Percentiles rank a stretch among this genome's conserved stretches.
phyloP scores from a whole-genome alignment of 345 rosid genomes.

The Lepidium africanum region DNA sequence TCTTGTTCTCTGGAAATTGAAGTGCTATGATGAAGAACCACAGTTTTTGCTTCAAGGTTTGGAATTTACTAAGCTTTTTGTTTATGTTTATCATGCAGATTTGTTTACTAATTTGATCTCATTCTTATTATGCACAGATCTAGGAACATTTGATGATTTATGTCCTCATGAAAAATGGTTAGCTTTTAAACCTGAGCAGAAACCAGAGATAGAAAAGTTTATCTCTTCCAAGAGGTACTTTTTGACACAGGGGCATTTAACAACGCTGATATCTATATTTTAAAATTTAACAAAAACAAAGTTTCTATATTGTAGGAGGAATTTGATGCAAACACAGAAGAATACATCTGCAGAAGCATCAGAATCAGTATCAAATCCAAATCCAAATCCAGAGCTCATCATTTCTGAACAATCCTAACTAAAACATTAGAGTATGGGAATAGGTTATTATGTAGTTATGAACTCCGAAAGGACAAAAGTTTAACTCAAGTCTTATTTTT shows the following conservation, averaged over 20 bases:
- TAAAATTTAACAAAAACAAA: too few species aligned
- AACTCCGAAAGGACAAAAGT: background rate
- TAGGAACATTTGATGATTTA: slow-evolving; percentile 27
- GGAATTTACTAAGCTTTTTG: background rate
- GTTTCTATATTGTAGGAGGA: slow-evolving; percentile 12
- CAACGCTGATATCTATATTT: background rate
- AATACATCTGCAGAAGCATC: background rate
- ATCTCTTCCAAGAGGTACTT: slow-evolving; percentile 42
- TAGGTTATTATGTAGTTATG: background rate
- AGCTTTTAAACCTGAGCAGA: slow-evolving; percentile 44
- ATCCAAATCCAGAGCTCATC: background rate
- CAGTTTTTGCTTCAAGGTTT: slow-evolving; percentile 69
- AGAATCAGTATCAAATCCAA: background rate
- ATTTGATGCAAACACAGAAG: background rate
- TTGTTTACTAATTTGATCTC: background rate
- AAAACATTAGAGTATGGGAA: background rate
- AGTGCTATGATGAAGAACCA: slow-evolving; percentile 30
- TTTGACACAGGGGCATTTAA: background rate
- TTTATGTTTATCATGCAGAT: background rate
- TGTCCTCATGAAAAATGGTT: slow-evolving; percentile 54
- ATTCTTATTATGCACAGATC: slow-evolving; percentile 30
- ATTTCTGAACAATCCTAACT: background rate
- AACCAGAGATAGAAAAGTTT: slow-evolving; percentile 47
- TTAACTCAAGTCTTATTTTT: background rate
- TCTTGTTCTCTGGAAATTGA: slow-evolving; percentile 54